Base-by-base conservation (phyloP, 495 filamentous ascomycete species). In the Acidiella bohemica region DNA sequence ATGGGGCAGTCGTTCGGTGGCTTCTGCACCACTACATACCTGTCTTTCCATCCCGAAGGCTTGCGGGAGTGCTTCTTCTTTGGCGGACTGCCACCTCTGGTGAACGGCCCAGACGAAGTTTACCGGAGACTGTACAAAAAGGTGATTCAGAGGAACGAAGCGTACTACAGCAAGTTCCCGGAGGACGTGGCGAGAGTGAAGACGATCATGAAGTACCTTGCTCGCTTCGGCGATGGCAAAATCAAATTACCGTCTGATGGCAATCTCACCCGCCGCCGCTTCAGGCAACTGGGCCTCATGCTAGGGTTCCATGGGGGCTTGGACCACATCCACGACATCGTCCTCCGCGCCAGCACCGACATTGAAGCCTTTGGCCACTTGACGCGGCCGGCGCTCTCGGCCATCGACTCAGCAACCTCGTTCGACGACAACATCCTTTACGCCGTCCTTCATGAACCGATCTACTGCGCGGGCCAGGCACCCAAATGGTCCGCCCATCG, bases 1-100 rank as follows among this genome's bases (percentile, higher is more conserved):
- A 74, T 92, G 33, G 90, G 90, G 9, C 88, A 95, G 60, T 85
- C 79, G 14, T 96, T 90, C 55, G 88, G 90, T 22, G 90, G 88
- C 1, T 94, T 93, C 59, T 87, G 81, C 42, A 65, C 67, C 5
- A 64, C 80, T 12, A 80, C 78, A 19, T 96, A 94, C 59, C 67
- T 96, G 8, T 90, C 81, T 12, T 71, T 78, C 42, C 77, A 73
- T 45, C 84, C 84, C 0, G 70, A 84, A 24, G 76, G 80, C 0
- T 63, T 96, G 32, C 69, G 69, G 24, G 87, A 96, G 57, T 81
- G 72, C 16, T 96, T 92, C 54, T 65, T 82, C 18, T 76, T 75
- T 19, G 90, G 87, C 32, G 88, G 88, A 1, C 67, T 95, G 34
- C 76, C 83, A 6, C 80, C 88, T 0, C 61, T 94, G 18, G 71